Percentiles rank a stretch among this genome's conserved stretches.
These are phyloP conservation scores for Schrenkiella parvula DNA, from an alignment of 345 rosid genomes.

Conservation along the genomic window DNA sequence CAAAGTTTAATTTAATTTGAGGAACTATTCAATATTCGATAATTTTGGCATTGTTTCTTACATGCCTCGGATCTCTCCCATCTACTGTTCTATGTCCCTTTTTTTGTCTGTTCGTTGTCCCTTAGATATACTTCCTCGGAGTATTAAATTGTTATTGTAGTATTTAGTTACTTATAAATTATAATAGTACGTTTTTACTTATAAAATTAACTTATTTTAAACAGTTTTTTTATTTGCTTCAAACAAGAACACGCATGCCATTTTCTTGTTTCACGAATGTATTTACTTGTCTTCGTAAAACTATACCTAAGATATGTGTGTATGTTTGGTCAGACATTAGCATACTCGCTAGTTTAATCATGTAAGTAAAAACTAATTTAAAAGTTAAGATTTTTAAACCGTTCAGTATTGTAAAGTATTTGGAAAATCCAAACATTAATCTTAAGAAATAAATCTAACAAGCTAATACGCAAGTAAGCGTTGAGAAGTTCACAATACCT, in stretches of 20 bases:
- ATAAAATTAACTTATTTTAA: neutral
- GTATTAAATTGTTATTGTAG: neutral
- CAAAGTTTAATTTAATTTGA: neutral
- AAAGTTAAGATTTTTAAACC: too few relatives aligned
- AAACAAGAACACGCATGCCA: slow-evolving; percentile 23
- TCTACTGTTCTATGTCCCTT: slow-evolving; percentile 1
- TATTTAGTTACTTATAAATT: neutral
- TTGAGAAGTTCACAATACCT: too few relatives aligned
- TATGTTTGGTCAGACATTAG: neutral
- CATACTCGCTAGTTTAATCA: neutral
- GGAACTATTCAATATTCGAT: neutral
- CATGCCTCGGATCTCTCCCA: slow-evolving; percentile 30
- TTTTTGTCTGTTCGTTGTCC: slow-evolving; percentile 18
- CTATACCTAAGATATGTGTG: neutral
- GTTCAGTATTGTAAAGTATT: too few relatives aligned
- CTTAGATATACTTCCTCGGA: neutral
- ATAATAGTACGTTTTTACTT: neutral
- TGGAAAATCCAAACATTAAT: too few relatives aligned
- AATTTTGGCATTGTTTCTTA: neutral
- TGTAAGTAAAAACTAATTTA: too few relatives aligned
- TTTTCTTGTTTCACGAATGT: neutral
- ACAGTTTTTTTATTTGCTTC: slow-evolving; percentile 4
- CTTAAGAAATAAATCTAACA: too few relatives aligned
- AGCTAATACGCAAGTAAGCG: too few relatives aligned
- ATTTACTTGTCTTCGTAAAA: neutral